Percentiles rank a stretch among this genome's conserved stretches.
These are phyloP conservation scores for Calonectria hawksworthii DNA, from an alignment of 2,329 filamentous ascomycete species.

Conservation along the genomic window DNA sequence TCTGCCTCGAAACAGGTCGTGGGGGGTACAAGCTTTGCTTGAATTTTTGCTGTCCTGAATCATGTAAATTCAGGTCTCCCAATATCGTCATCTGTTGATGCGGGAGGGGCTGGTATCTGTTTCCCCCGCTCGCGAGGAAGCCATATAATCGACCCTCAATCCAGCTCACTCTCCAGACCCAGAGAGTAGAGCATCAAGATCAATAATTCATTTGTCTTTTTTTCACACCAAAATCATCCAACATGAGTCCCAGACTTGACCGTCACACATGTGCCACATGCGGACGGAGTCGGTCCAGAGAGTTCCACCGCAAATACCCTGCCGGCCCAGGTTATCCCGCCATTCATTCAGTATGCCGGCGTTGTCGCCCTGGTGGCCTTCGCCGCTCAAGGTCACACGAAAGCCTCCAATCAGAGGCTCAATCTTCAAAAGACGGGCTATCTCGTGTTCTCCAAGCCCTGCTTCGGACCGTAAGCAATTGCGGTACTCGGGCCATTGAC, in stretches of 20 bases:
- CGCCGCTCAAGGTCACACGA: constrained; percentile 1
- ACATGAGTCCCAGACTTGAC: constrained; percentile 2
- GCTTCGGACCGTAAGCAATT: background rate
- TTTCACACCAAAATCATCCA: background rate
- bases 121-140: constrained; percentile 1
- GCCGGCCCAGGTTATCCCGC: background rate
- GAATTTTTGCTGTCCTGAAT: background rate
- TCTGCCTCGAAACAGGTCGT: background rate
- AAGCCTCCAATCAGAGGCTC: background rate
- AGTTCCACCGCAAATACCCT: constrained; percentile 7
- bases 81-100: constrained; percentile 8
- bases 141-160: constrained; percentile 8
- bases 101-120: background rate
- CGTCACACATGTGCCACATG: background rate
- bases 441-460: background rate
- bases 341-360: constrained; percentile 9
- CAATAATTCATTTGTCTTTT: background rate
- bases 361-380: constrained; percentile 5
- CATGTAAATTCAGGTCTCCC: background rate
- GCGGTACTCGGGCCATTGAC: background rate
- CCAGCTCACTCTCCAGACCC: background rate
- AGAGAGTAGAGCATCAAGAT: background rate
- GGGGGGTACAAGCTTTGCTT: background rate
- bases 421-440: background rate
- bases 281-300: constrained; percentile 1